Conservation (phyloP, 2,329 filamentous ascomycete genomes). For the Colletotrichum musicola region DNA sequence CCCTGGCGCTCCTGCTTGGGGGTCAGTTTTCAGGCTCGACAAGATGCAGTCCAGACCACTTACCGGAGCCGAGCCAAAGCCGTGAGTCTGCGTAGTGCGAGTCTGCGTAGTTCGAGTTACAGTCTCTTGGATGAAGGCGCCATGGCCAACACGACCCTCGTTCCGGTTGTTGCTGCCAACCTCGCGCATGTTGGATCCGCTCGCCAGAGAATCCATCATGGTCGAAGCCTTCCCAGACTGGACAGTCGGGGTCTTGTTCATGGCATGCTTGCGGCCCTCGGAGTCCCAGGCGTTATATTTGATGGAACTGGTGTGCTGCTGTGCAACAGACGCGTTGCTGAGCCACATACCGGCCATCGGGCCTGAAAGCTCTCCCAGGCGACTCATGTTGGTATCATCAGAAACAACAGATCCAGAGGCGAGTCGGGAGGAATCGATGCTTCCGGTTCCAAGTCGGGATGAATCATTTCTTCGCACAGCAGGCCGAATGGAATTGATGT, state of each 20-base stretch:
- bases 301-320: neutral
- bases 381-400: neutral
- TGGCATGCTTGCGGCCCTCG: conserved; percentile 42
- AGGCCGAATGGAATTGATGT: neutral
- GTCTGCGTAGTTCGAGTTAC: neutral
- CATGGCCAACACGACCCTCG: too few species aligned
- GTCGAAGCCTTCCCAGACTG: conserved; percentile 9
- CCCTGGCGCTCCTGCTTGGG: conserved; percentile 11
- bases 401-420: neutral
- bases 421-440: neutral
- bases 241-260: conserved; percentile 43
- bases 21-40: neutral
- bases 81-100: neutral
- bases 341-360: conserved; percentile 9
- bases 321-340: neutral
- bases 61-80: conserved; percentile 16
- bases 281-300: conserved; percentile 47
- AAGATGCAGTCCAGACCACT: neutral
- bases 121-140: neutral
- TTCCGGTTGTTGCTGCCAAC: too few species aligned
- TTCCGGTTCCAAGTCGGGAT: neutral
- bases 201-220: neutral
- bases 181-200: neutral
- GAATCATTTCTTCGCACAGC: neutral
- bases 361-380: neutral